Evolutionary conservation across 2,329 filamentous ascomycete genomes (phyloP), one percentile per base, ranked within the genome.

Genomic region (Cercospora sojina): DNA sequence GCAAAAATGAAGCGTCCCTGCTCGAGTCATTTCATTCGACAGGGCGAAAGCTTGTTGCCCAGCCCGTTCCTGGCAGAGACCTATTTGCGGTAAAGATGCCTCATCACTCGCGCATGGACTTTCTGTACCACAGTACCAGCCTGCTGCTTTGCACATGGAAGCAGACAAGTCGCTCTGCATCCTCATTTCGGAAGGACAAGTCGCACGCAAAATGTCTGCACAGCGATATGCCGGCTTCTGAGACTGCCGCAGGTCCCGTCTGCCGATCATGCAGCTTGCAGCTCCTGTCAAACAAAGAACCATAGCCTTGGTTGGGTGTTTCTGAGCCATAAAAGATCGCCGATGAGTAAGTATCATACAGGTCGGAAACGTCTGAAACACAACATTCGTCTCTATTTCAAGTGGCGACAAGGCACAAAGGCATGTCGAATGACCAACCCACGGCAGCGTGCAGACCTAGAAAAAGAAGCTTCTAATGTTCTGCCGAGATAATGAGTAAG

Each of bases 301-400:
- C 57, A 59, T 32, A 12, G 31, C 35, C 31, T 10, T 31, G 58
- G 58, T 10, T 31, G 58, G 58, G 35, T 38, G 32, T n/a, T 23
- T 27, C 47, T 51, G 32, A 25, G 56, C 31, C 31, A 47, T 43
- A 12, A 60, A 18, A 60, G 27, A 47, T 43, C 43, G 38, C 25
- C 43, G 59, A 32, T 51, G 59, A 35, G 31, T 29, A 60, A 29
- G 58, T 49, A 61, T 25, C 32, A 47, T 47, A 41, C 41, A 47
- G n/a, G 27, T 53, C 31, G 43, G n/a, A 38, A n/a, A 41, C 29
- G 13, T 61, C 23, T 53, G 59, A 62, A 62, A 62, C 59, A 53
- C 47, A 53, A 55, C 59, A 62, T 20, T 51, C 31, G 18, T 23
- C 31, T 31, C 41, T 38, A 27, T 18, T 13, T 53, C 59, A 27